Conservation (phyloP, 2,329 filamentous ascomycete species). For the Xylaria arbuscula region DNA sequence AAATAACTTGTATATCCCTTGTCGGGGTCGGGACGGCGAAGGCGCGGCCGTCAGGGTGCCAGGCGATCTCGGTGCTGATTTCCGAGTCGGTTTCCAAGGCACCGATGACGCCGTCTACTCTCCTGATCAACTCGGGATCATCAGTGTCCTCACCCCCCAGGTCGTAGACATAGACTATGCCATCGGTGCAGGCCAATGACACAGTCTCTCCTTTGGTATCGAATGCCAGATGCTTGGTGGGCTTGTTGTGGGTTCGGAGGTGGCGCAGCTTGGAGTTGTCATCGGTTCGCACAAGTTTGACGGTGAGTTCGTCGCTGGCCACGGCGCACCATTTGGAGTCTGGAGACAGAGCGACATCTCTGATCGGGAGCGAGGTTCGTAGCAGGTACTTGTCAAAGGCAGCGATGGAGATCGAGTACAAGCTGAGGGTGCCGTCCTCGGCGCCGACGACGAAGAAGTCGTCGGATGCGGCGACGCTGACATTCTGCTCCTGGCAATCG, state of each 20-base stretch:
- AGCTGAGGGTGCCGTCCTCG: slow-evolving; percentile 95
- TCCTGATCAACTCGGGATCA: slow-evolving; percentile 82
- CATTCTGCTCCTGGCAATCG: slow-evolving; percentile 87
- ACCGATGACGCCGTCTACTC: slow-evolving; percentile 87
- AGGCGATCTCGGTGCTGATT: slow-evolving; percentile 77
- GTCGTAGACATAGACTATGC: slow-evolving; percentile 90
- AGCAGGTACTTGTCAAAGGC: slow-evolving; percentile 84
- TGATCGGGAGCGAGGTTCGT: slow-evolving; percentile 84
- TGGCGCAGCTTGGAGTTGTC: slow-evolving; percentile 82
- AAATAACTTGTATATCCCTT: slow-evolving; percentile 85
- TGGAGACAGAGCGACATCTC: slow-evolving; percentile 84
- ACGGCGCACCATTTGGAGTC: slow-evolving; percentile 91
- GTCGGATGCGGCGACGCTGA: slow-evolving; percentile 79
- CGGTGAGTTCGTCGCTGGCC: slow-evolving; percentile 93
- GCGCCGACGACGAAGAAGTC: slow-evolving; percentile 89
- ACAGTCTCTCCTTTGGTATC: slow-evolving; percentile 81
- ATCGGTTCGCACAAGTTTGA: slow-evolving; percentile 86
- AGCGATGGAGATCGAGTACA: slow-evolving; percentile 83
- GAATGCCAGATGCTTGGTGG: slow-evolving; percentile 93
- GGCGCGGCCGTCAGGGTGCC: slow-evolving; percentile 94
- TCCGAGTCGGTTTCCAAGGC: slow-evolving; percentile 81
- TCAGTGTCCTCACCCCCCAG: slow-evolving; percentile 68
- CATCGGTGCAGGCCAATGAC: slow-evolving; percentile 87
- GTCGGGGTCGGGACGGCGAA: slow-evolving; percentile 88
- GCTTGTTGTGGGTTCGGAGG: slow-evolving; percentile 83